These are phyloP conservation scores for Ophiostoma sp. DNA, from an alignment of 2,329 filamentous ascomycete genomes.

Conservation along the genomic window DNA sequence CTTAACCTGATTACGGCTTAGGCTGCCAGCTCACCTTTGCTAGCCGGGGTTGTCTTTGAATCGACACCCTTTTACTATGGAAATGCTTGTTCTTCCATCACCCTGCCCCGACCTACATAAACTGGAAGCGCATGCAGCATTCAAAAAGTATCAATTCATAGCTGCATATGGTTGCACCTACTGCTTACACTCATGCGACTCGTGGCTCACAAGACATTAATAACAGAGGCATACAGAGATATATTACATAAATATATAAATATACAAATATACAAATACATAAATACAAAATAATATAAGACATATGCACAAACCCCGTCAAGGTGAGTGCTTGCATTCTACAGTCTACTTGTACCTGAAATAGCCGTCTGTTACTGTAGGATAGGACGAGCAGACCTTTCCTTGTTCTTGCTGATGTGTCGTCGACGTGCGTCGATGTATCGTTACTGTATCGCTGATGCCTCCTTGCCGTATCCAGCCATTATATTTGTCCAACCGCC, in stretches of 20 bases:
- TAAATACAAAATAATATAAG: background rate
- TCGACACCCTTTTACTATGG: background rate
- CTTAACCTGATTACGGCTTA: background rate
- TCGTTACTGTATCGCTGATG: background rate
- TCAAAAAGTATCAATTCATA: background rate
- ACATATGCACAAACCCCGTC: background rate
- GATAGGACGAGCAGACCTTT: background rate
- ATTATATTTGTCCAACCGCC: background rate
- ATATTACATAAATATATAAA: background rate
- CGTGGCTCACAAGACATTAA: background rate
- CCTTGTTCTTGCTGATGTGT: background rate
- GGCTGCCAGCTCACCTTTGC: constrained; percentile 8
- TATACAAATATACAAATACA: background rate
- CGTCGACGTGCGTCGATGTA: background rate
- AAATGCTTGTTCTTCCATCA: background rate
- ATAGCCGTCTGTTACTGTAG: constrained; percentile 1
- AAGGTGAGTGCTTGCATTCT: background rate
- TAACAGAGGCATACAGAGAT: background rate
- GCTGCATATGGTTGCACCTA: background rate
- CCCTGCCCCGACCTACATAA: background rate
- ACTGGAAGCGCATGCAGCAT: background rate
- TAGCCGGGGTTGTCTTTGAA: background rate
- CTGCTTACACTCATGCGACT: constrained; percentile 1
- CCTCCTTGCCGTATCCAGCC: background rate
- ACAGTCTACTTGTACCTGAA: background rate